Evolutionary conservation across 306 rosid species (phyloP), one percentile per base, ranked within the genome.

Genomic region (Prosopis cineraria): DNA sequence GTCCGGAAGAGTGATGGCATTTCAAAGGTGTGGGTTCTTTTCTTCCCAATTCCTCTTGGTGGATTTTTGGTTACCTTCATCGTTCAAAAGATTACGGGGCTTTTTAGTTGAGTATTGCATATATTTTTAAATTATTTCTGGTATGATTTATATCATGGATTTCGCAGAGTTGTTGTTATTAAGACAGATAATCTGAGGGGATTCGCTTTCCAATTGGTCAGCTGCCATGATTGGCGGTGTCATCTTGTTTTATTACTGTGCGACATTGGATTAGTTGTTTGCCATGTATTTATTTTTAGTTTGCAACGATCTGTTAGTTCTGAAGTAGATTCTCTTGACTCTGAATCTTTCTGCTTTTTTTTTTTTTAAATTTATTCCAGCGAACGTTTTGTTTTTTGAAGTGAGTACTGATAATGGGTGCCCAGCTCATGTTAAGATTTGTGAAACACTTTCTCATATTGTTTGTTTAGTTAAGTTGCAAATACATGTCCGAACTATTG

Each of bases 1-100:
- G 88, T 96, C 84, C 96, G 99, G 78, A 93, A 85, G 96, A 78
- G 93, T 45, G 97, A 93, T 60, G 97, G 96, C 41, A 90, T 93
- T 74, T 77, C 98, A 74, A 93, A 88, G 94, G 99, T 74, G 82
- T 30, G 83, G 82, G 31, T 72, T 62, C 71, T 66, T 37, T 22
- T 22, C n/a, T 8, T 29, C 66, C 20, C 36, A 34, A 6, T 55
- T 13, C 4, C 30, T 31, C 25, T 27, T 36, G 66, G 36, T 31
- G 27, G 27, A 72, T 40, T 47, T 59, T 34, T 30, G 56, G 39
- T 63, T 48, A 31, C 55, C 36, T 41, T 34, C 25, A 17, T 76
- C 48, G 20, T 41, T 65, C 40, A 30, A 20, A 63, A 65, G 13
- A 11, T 52, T 22, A 22, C 41, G 60, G 36, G 39, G 27, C 40